Conservation (phyloP, 169 alveolate genomes). For the Blepharisma undulans region DNA sequence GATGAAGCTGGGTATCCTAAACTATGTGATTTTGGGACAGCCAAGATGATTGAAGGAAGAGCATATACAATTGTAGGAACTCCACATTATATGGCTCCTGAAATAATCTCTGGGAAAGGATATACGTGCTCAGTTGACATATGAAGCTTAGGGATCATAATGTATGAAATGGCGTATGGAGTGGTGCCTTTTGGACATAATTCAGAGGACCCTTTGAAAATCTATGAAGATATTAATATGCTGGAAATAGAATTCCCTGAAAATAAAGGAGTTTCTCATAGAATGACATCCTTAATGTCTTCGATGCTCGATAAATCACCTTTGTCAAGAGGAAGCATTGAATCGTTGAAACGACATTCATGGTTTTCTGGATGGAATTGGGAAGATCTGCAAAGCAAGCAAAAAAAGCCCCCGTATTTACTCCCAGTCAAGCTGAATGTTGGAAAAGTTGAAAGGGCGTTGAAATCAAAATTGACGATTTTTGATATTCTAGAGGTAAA, state of each 20-base stretch:
- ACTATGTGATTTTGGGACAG: conserved; percentile 79
- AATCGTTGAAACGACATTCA: conserved; percentile 44
- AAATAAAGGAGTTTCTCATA: background rate
- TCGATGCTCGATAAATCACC: conserved; percentile 54
- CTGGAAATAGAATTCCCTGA: conserved; percentile 76
- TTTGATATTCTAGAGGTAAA: background rate
- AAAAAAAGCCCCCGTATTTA: background rate
- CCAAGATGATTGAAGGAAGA: conserved; percentile 73
- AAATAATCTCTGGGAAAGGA: conserved; percentile 91
- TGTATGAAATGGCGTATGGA: conserved; percentile 97
- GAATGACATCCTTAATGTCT: conserved; percentile 57
- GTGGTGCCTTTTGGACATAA: conserved; percentile 97
- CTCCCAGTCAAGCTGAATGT: background rate
- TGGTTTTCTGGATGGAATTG: conserved; percentile 45
- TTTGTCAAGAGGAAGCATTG: conserved; percentile 43
- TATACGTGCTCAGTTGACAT: conserved; percentile 94
- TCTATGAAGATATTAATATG: conserved; percentile 91
- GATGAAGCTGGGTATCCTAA: conserved; percentile 71
- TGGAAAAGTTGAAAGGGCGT: background rate
- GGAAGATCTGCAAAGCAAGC: background rate
- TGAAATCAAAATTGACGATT: background rate
- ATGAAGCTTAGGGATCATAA: conserved; percentile 98
- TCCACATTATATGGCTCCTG: conserved; percentile 87
- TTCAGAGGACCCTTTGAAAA: conserved; percentile 94
- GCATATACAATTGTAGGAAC: conserved; percentile 88